These are phyloP conservation scores for Debaryomyces sp. DNA, from an alignment of 1,139 yeast genomes.

Conservation along the genomic window DNA sequence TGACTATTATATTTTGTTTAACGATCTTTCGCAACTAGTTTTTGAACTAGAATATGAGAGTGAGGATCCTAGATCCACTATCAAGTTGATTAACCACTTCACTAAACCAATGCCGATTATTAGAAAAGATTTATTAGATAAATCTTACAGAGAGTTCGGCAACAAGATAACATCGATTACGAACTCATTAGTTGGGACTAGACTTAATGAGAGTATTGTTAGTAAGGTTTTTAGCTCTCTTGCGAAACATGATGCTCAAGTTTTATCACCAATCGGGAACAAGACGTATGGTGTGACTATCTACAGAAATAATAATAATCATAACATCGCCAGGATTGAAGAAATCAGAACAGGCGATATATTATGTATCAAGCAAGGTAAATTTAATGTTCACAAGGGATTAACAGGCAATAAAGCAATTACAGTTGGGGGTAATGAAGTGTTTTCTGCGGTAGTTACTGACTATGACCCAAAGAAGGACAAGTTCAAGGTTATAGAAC, in stretches of 20 bases:
- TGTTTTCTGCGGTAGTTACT: conserved; percentile 46
- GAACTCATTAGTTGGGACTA: conserved; percentile 40
- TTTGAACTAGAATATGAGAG: conserved; percentile 59
- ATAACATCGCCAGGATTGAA: conserved; percentile 59
- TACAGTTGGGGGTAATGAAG: conserved; percentile 43
- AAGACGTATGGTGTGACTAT: conserved; percentile 75
- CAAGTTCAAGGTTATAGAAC: conserved; percentile 75
- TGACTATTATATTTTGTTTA: conserved; percentile 74
- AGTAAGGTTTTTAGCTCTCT: conserved; percentile 18
- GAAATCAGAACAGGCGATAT: conserved; percentile 84
- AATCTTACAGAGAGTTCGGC: conserved; percentile 52
- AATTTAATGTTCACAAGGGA: conserved; percentile 70
- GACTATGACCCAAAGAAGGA: conserved; percentile 78
- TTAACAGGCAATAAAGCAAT: conserved; percentile 42
- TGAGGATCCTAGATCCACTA: conserved; percentile 57
- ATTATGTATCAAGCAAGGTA: conserved; percentile 71
- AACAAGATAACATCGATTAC: conserved; percentile 45
- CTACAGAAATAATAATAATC: conserved; percentile 48
- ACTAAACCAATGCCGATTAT: conserved; percentile 50
- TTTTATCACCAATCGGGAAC: conserved; percentile 62
- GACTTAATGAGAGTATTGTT: conserved; percentile 31
- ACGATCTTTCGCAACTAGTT: conserved; percentile 70
- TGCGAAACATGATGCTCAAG: conserved; percentile 13
- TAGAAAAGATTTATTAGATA: conserved; percentile 52
- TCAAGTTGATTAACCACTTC: conserved; percentile 46